Conservation (phyloP, 1,139 yeast species). For the Diutina sp. region DNA sequence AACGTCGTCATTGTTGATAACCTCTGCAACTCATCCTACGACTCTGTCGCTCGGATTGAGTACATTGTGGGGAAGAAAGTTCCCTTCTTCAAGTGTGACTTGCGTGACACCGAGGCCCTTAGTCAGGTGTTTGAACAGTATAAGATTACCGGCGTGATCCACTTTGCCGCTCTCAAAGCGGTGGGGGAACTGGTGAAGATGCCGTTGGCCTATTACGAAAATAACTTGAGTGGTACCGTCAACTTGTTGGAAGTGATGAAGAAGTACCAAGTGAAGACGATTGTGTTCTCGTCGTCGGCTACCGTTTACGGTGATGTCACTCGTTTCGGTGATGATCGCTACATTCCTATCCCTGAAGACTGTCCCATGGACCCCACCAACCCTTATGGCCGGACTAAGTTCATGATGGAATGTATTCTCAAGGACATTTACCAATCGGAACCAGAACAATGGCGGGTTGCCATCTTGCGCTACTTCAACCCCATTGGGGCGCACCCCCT, state of each 20-base stretch:
- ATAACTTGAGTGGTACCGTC: conserved; percentile 58
- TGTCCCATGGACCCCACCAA: conserved; percentile 70
- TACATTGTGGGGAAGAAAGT: conserved; percentile 33
- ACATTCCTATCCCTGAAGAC: conserved; percentile 72
- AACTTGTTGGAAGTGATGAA: conserved; percentile 44
- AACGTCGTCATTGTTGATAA: conserved; percentile 65
- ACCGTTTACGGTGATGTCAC: conserved; percentile 82
- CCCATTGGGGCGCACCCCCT: conserved; percentile 84
- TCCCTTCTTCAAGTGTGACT: conserved; percentile 50
- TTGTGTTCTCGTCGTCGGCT: conserved; percentile 72
- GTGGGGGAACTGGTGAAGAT: conserved; percentile 70
- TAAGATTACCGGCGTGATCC: conserved; percentile 51
- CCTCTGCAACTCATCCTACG: conserved; percentile 53
- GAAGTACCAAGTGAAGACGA: conserved; percentile 30
- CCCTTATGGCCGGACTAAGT: conserved; percentile 69
- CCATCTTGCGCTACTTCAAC: conserved; percentile 64
- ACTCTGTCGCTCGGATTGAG: conserved; percentile 57
- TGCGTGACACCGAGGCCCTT: conserved; percentile 38
- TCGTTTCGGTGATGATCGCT: conserved; percentile 38
- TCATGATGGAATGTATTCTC: conserved; percentile 49
- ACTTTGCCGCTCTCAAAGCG: conserved; percentile 81
- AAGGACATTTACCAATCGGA: conserved; percentile 42
- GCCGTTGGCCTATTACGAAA: conserved; percentile 62
- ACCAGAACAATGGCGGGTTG: conserved; percentile 38
- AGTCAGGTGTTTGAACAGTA: conserved; percentile 34